Evolutionary conservation across 1,139 yeast species (phyloP).

Genomic region (Hemisphaericaspora xylofermentans): DNA sequence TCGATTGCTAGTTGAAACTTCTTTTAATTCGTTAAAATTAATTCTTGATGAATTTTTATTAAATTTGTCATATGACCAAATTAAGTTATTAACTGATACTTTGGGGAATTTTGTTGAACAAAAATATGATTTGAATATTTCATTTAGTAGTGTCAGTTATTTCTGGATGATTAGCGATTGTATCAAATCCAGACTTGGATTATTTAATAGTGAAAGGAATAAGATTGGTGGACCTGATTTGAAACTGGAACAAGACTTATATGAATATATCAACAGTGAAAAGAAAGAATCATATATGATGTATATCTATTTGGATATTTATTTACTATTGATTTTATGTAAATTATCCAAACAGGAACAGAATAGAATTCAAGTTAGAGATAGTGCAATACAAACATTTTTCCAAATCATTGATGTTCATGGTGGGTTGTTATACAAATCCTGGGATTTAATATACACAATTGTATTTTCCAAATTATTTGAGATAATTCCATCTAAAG

Average conservation of each 20-base stretch:
- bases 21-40: constrained; percentile 78
- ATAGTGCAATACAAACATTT: constrained; percentile 86
- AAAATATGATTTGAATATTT: constrained; percentile 70
- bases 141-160: constrained; percentile 86
- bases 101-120: constrained; percentile 73
- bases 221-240: constrained; percentile 10
- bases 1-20: constrained; percentile 52
- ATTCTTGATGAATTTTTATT: constrained; percentile 82
- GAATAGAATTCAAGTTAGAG: constrained; percentile 73
- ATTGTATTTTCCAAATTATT: constrained; percentile 46
- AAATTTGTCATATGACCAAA: constrained; percentile 61
- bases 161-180: constrained; percentile 90
- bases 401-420: constrained; percentile 83
- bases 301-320: constrained; percentile 51
- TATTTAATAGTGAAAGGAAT: constrained; percentile 20
- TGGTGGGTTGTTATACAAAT: constrained; percentile 50
- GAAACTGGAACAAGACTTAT: constrained; percentile 20
- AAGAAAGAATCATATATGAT: constrained; percentile 18
- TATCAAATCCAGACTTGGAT: constrained; percentile 35
- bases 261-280: constrained; percentile 17
- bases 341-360: constrained; percentile 54
- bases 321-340: constrained; percentile 60
- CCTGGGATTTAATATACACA: constrained; percentile 56
- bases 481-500: constrained; percentile 16
- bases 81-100: constrained; percentile 67